Evolutionary conservation across 805 yeast species (phyloP), one percentile per base, ranked within the genome.

Genomic region (Candida methanosorbosa): DNA sequence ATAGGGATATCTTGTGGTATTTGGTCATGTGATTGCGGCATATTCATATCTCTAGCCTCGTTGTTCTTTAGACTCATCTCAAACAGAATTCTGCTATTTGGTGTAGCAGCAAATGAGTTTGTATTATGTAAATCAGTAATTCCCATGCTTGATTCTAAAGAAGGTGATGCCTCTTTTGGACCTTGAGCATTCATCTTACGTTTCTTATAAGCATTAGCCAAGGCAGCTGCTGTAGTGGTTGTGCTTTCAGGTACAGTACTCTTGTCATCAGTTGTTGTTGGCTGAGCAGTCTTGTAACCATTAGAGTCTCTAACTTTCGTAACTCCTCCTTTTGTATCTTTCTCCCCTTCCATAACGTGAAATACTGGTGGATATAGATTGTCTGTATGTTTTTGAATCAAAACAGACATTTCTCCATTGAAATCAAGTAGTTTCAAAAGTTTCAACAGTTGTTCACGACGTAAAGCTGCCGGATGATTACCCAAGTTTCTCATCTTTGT

Each of bases 401-500:
- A 59, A 17, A 66, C 72, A 19, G 56, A 52, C 80, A 81, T 76
- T 9, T 73, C 66, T 5, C 79, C 79, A 54, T 76, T 75, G 53
- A 81, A 78, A 50, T 82, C 87, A 31, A 82, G 55, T 12, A 81
- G 72, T 22, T 73, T 63, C 49, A 81, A 69, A 38, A 82, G 59
- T 41, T 77, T 78, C 38, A 82, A 57, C 19, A 82, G 55, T 46
- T 82, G 94, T 0, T 81, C 84, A 37, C 86, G 61, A 50, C 90
- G 65, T 18, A 81, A 54, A 6, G 82, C 81, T 0, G 92, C 90
- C 1, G 92, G 90, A 50, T 80, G 80, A 49, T 82, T 82, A 1
- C 92, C 92, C 33, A 81, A 57, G 37, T 74, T 75, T 48, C 81
- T 71, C 92, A 82, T 82, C 46, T 70, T 75, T 3, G 85, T 79